Evolutionary conservation across 2,329 filamentous ascomycete genomes (phyloP).

Genomic region (Zasmidium citrigriseum): DNA sequence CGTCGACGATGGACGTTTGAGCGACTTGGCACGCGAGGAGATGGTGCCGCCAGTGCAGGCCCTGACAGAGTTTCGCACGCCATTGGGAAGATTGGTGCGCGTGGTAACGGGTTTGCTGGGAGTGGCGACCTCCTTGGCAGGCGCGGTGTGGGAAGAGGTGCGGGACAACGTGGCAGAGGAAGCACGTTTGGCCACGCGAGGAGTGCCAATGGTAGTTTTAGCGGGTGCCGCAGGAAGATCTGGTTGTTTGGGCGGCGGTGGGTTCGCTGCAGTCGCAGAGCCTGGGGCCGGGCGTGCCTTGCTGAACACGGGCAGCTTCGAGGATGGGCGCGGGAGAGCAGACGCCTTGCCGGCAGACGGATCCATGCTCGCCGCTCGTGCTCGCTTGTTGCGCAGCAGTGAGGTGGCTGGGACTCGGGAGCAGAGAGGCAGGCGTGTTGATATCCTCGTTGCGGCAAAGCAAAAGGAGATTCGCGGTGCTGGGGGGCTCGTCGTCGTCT

Average conservation of each 20-base stretch:
- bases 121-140: not conserved
- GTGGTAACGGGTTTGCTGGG: constrained; percentile 8
- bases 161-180: constrained; percentile 11
- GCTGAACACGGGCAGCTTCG: constrained; percentile 1
- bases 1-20: not conserved
- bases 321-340: constrained; percentile 5
- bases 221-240: constrained; percentile 5
- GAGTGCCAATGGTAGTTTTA: constrained; percentile 1
- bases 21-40: constrained; percentile 5
- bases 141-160: constrained; percentile 4
- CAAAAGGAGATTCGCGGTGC: not conserved
- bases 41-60: not conserved
- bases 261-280: not conserved
- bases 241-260: not conserved
- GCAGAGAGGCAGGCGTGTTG: not conserved
- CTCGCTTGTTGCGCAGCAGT: not conserved
- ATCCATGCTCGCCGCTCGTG: constrained; percentile 6
- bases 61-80: constrained; percentile 3
- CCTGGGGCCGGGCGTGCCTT: constrained; percentile 1
- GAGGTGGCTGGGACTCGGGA: not conserved
- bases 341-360: not conserved
- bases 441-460: not conserved
- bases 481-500: not conserved
- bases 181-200: constrained; percentile 15
- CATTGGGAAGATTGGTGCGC: constrained; percentile 10